Evolutionary conservation across 192 early-diverging fungal species (phyloP), one percentile per base, ranked within the genome.

Genomic region (Gaertneriomyces semiglobifer): DNA sequence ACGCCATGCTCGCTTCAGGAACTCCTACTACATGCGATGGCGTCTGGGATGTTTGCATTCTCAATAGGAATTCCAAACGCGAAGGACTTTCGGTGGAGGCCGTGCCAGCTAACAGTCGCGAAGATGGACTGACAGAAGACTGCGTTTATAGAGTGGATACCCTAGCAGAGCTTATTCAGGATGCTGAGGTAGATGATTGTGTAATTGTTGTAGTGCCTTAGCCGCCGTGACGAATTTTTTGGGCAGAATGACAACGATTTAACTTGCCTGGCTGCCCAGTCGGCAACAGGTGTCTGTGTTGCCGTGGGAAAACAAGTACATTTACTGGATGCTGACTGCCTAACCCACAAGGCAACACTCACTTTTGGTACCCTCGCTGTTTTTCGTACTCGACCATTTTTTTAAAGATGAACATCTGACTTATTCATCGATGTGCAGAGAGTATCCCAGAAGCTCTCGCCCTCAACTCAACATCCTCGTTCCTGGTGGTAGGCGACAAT

Each of bases 401-500:
- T 18, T 4, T 4, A 20, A 20, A 20, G 1, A 16, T n/a, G 14
- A 2, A 2, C 16, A 12, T 18, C 48, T 50, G 48, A 50, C 14
- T 18, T 20, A 19, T n/a, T 62, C 44, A 7, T 50, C 46, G 3
- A 19, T 20, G 8, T 18, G 6, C 25, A 67, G 66, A 68, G 38
- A 53, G 50, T 42, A 41, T 50, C 14, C 44, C 38, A 14, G 66
- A 68, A 44, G 45, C n/a, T 18, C 39, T 39, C n/a, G 59, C 72
- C 6, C 74, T 74, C 69, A 74, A 57, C 46, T 42, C 14, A 7
- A 50, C 60, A 20, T 62, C 63, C 7, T 46, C 68, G 10, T 77
- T 74, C 52, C 19, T 66, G 3, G 76, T 70, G 1, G 60, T 77
- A 9, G 76, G 73, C 6, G 76, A 77, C 57, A 58, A 10, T 7